Evolutionary conservation across 2,329 filamentous ascomycete species (phyloP).

Genomic region (Fusarium sp.): DNA sequence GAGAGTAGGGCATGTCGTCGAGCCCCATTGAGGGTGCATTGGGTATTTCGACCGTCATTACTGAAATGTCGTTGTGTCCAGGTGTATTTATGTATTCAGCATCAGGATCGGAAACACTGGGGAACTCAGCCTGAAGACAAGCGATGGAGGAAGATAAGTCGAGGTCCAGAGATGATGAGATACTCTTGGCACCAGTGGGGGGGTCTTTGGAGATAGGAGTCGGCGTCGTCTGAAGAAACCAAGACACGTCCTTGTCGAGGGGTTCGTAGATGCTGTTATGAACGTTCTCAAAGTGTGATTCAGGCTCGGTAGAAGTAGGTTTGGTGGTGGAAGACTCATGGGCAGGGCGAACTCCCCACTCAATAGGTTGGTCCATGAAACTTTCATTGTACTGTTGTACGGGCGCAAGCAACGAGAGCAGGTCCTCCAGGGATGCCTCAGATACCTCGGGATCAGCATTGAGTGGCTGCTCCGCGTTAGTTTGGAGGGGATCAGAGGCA

Average conservation of each 20-base stretch:
- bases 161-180: background rate
- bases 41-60: background rate
- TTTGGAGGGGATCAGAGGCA: background rate
- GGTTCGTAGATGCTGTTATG: background rate
- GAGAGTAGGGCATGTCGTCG: conserved; percentile 3
- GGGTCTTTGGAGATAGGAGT: background rate
- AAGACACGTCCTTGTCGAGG: background rate
- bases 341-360: background rate
- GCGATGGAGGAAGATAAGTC: background rate
- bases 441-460: background rate
- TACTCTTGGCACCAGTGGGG: background rate
- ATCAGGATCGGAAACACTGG: background rate
- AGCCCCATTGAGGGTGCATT: background rate
- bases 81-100: background rate
- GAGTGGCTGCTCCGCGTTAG: background rate
- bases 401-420: background rate
- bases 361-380: background rate
- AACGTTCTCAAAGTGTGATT: background rate
- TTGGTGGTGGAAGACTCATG: background rate
- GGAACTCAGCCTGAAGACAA: background rate
- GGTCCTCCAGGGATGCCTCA: background rate
- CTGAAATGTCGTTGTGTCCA: background rate
- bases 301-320: background rate
- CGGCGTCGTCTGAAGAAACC: background rate
- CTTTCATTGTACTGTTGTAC: background rate